Evolutionary conservation across 306 rosid genomes (phyloP).

Genomic region (Vigna radiata): DNA sequence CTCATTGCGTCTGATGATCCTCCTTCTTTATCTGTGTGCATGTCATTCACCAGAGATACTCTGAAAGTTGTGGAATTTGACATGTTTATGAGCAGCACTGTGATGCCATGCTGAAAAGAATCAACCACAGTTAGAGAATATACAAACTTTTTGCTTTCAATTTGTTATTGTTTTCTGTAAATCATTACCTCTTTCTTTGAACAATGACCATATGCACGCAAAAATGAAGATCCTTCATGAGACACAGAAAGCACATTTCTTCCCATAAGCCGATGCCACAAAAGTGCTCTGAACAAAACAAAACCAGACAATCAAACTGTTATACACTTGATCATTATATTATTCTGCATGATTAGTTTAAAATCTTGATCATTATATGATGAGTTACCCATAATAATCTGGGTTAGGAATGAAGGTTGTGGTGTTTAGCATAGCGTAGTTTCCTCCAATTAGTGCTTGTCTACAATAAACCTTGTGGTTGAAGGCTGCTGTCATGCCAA

Average conservation of each 20-base stretch:
- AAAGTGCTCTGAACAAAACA: slow-evolving; percentile 45
- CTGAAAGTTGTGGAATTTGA: slow-evolving; percentile 50
- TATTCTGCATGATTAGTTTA: no score
- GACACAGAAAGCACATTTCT: slow-evolving; percentile 43
- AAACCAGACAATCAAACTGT: not conserved
- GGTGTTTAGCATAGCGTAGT: slow-evolving; percentile 68
- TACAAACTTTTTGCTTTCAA: not conserved
- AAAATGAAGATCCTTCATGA: slow-evolving; percentile 51
- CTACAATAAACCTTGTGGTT: slow-evolving; percentile 68
- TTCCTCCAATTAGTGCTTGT: slow-evolving; percentile 74
- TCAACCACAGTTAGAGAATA: not conserved
- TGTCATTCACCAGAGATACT: slow-evolving; percentile 45
- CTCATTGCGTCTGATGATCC: slow-evolving; percentile 50
- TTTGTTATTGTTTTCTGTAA: not conserved
- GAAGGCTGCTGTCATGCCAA: slow-evolving; percentile 67
- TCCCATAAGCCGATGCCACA: slow-evolving; percentile 71
- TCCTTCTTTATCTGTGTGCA: slow-evolving; percentile 15
- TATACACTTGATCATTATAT: not conserved
- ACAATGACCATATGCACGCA: slow-evolving; percentile 61
- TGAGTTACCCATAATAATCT: slow-evolving; percentile 62
- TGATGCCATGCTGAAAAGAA: slow-evolving; percentile 55
- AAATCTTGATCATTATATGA: not conserved
- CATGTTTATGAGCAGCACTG: slow-evolving; percentile 66
- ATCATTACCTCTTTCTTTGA: slow-evolving; percentile 40
- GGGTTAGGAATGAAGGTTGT: slow-evolving; percentile 74